A percentile compares a stretch with the other conserved stretches of the same genome.
Evolutionary conservation across 164 flowering plant species (phyloP).

Genomic region (Stephania cephalantha): DNA sequence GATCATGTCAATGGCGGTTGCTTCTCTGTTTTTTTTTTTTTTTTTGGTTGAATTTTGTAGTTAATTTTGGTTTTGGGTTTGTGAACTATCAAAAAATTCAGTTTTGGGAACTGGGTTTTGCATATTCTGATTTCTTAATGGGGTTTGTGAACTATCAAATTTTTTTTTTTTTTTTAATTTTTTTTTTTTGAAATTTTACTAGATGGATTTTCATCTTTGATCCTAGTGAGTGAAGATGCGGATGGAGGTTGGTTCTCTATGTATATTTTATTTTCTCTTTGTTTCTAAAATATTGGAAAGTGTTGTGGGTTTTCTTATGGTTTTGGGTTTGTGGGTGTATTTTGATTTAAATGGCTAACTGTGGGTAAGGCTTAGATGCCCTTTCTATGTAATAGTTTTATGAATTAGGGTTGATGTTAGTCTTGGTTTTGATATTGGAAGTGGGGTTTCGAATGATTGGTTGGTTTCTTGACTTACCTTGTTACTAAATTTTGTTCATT

Average conservation of each 20-base stretch:
- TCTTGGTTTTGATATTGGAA: too few relatives aligned
- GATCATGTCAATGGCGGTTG: background rate
- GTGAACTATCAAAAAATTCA: background rate
- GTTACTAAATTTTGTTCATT: background rate
- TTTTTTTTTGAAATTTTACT: background rate
- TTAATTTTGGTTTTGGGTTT: background rate
- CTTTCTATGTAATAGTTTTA: too few relatives aligned
- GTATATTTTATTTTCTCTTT: too few relatives aligned
- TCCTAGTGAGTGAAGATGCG: too few relatives aligned
- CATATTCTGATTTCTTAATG: background rate
- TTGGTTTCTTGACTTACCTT: background rate
- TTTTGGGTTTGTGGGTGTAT: too few relatives aligned
- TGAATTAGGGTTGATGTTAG: too few relatives aligned
- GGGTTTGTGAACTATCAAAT: background rate
- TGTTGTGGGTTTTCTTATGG: too few relatives aligned
- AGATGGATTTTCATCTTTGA: background rate
- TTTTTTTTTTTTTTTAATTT: background rate
- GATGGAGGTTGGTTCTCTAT: too few relatives aligned
- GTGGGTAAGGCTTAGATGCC: too few relatives aligned
- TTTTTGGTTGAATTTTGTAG: background rate
- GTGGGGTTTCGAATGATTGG: background rate
- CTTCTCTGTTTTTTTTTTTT: background rate
- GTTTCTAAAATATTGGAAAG: too few relatives aligned
- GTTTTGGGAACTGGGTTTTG: slow-evolving; percentile 2
- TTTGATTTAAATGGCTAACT: too few relatives aligned